Percentiles rank a stretch among this genome's conserved stretches.
These are phyloP conservation scores for Fusarium sp. DNA, from an alignment of 2,329 filamentous ascomycete species.

Conservation along the genomic window DNA sequence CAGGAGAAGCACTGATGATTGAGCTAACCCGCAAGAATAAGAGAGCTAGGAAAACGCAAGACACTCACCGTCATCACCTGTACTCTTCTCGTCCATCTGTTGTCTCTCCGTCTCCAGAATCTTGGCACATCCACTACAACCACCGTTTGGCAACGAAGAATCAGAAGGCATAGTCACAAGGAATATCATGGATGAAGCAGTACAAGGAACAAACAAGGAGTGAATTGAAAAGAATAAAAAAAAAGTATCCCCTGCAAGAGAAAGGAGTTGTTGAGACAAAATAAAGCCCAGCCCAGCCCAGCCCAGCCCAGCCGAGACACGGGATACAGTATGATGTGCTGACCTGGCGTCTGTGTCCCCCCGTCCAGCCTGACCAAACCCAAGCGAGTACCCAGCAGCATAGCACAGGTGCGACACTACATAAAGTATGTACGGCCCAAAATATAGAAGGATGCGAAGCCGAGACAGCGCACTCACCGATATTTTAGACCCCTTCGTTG, in stretches of 20 bases:
- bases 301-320: too few species aligned
- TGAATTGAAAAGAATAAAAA: background rate
- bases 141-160: conserved; percentile 3
- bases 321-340: conserved; percentile 19
- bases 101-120: conserved; percentile 36
- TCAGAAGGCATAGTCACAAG: conserved; percentile 15
- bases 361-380: conserved; percentile 3
- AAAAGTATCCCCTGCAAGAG: background rate
- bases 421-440: conserved; percentile 4
- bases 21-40: background rate
- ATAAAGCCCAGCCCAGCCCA: background rate
- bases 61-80: conserved; percentile 18
- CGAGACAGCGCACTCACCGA: conserved; percentile 26
- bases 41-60: background rate
- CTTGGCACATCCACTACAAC: conserved; percentile 40
- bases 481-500: conserved; percentile 18
- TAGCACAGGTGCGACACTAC: conserved; percentile 10
- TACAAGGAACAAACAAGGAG: background rate
- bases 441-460: background rate
- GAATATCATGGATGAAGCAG: background rate
- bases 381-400: background rate
- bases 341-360: background rate
- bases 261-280: conserved; percentile 10
- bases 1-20: background rate
- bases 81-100: background rate